Evolutionary conservation across 179 eudicot species (phyloP), one percentile per base, ranked within the genome.

Genomic region (Drosera spatulata): DNA sequence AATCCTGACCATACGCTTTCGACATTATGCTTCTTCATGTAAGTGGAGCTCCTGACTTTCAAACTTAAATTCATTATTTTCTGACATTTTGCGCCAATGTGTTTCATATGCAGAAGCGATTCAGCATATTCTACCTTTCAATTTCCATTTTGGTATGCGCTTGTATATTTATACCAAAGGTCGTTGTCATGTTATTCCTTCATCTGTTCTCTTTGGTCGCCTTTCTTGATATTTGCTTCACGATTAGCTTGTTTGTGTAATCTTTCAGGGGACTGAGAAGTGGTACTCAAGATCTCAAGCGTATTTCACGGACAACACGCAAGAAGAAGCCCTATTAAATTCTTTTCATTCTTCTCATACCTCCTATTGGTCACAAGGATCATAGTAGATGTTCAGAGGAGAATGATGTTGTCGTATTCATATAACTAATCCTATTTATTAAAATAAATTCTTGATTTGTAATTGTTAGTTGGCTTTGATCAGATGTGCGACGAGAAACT

Each of bases 111-210:
- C 80, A 76, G 80, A 69, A 64, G 61, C 73, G 62, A 50, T 65
- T 71, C 10, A 76, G 66, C 60, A 41, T 56, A 50, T 73, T 72
- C 55, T 76, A 68, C 44, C 55, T 76, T 41, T 43, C 42, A 46
- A 63, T 73, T 41, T 76, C 76, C 50, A 49, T 72, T 62, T 50
- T 76, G 71, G 69, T 76, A 76, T 13, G 77, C 62, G 42, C 72
- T 76, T 65, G 62, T 76, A n/a, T 76, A 76, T 66, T 11, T 76
- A 69, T 76, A 76, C 56, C 74, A 72, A 59, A 76, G 75, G 80
- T 76, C 60, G 50, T 22, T 50, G 15, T 58, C 56, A 61, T 58
- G 58, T 33, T 41, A 39, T 45, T 48, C 4, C 48, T 3, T 4
- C 10, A 11, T 56, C 42, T 61, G 4, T 12, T 10, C 43, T 10